These are phyloP conservation scores for Venturia effusa DNA, from an alignment of 2,329 filamentous ascomycete genomes.

Conservation along the genomic window DNA sequence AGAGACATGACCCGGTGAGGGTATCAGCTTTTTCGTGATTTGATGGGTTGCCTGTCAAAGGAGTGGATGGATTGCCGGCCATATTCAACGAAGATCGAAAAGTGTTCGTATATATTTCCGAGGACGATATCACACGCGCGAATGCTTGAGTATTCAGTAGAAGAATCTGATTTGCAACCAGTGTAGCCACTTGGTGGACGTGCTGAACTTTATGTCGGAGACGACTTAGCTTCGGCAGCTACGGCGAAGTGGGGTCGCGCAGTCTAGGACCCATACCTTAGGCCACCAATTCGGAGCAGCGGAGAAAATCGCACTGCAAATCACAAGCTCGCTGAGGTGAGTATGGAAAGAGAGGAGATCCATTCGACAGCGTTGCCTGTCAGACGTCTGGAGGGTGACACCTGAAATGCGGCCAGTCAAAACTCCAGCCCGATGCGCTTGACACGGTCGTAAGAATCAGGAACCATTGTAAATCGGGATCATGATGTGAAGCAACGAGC, in stretches of 20 bases:
- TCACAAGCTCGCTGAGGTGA: background rate
- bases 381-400: background rate
- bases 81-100: background rate
- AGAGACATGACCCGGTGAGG: slow-evolving; percentile 34
- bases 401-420: background rate
- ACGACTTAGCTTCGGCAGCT: background rate
- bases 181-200: background rate
- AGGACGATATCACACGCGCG: background rate
- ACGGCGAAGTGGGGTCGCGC: background rate
- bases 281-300: background rate
- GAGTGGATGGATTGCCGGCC: background rate
- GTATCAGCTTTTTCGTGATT: slow-evolving; percentile 17
- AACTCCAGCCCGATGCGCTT: background rate
- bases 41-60: slow-evolving; percentile 3
- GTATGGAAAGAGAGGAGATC: background rate
- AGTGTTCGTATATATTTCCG: background rate
- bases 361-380: background rate
- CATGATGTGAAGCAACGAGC: too few relatives aligned
- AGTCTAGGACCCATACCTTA: background rate
- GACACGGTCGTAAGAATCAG: too few relatives aligned
- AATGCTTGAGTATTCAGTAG: background rate
- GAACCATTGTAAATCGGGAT: too few relatives aligned
- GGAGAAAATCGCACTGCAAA: background rate
- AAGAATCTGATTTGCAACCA: background rate
- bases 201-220: background rate